Conservation (phyloP, 768 basidiomycete species). For the Auricularia cornea region DNA sequence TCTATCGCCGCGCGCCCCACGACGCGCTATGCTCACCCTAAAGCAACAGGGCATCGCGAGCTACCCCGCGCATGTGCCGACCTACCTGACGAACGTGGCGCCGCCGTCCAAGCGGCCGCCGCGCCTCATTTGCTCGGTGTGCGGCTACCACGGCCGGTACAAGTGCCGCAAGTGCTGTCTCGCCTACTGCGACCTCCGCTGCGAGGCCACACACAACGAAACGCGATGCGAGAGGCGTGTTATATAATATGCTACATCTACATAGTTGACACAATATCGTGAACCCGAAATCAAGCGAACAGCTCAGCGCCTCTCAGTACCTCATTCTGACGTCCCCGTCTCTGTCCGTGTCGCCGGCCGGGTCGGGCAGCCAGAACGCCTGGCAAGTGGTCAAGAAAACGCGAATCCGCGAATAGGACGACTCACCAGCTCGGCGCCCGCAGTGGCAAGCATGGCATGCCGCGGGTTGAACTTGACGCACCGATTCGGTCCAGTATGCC, state of each 20-base stretch:
- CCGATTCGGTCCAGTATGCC: constrained; percentile 75
- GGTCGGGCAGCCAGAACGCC: constrained; percentile 65
- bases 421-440: constrained; percentile 74
- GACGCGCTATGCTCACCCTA: not conserved
- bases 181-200: constrained; percentile 67
- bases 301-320: not conserved
- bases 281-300: not conserved
- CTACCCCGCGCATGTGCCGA: constrained; percentile 45
- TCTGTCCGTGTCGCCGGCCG: constrained; percentile 54
- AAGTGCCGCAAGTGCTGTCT: constrained; percentile 70
- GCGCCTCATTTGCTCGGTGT: constrained; percentile 73
- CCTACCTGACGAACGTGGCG: constrained; percentile 63
- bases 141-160: constrained; percentile 77
- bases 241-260: constrained; percentile 26
- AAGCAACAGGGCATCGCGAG: constrained; percentile 46
- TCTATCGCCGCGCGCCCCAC: not conserved
- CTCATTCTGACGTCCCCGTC: constrained; percentile 60
- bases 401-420: constrained; percentile 13
- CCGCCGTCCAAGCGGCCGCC: constrained; percentile 55
- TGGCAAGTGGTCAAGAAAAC: constrained; percentile 14
- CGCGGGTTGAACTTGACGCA: constrained; percentile 89
- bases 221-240: constrained; percentile 73
- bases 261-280: not conserved
- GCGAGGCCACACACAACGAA: constrained; percentile 66
- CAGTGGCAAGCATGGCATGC: constrained; percentile 77